Percentiles rank a stretch among this genome's conserved stretches.
Conservation (phyloP, 2,329 filamentous ascomycete genomes). For the Fusarium longipes region DNA sequence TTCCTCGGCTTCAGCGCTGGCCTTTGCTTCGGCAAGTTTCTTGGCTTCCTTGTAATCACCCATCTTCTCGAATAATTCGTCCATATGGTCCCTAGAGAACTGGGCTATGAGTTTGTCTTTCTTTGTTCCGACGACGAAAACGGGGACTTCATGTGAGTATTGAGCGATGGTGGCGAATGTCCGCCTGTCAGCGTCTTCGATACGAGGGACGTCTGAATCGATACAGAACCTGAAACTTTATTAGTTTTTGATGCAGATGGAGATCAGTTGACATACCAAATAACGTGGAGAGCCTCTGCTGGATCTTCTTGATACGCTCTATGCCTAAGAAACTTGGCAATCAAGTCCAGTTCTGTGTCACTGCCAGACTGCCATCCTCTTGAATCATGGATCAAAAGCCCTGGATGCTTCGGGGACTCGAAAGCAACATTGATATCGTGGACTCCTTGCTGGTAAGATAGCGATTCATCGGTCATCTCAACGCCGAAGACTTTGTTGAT, state of each 20-base stretch:
- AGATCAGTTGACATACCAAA: conserved; percentile 6
- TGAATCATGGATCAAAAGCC: conserved; percentile 43
- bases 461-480: conserved; percentile 42
- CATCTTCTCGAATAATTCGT: conserved; percentile 44
- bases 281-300: conserved; percentile 41
- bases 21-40: conserved; percentile 35
- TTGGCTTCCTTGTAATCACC: conserved; percentile 43
- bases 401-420: conserved; percentile 42
- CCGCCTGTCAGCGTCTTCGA: conserved; percentile 44
- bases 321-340: conserved; percentile 44
- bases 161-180: conserved; percentile 45
- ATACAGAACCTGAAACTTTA: conserved; percentile 38
- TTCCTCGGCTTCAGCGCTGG: conserved; percentile 36
- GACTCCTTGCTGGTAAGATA: conserved; percentile 42
- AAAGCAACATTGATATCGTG: conserved; percentile 45
- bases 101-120: conserved; percentile 44
- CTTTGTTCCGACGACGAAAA: conserved; percentile 44
- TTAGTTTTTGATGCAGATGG: rapidly evolving
- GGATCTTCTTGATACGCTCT: conserved; percentile 43
- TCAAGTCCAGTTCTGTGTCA: conserved; percentile 41
- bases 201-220: conserved; percentile 42
- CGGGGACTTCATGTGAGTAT: conserved; percentile 43
- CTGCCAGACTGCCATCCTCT: conserved; percentile 45
- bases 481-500: conserved; percentile 46
- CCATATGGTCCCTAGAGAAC: conserved; percentile 32